A percentile compares a stretch with the other conserved stretches of the same genome.
phyloP scores from a whole-genome alignment of 805 yeast species.

The Sungouiella thailandica region DNA sequence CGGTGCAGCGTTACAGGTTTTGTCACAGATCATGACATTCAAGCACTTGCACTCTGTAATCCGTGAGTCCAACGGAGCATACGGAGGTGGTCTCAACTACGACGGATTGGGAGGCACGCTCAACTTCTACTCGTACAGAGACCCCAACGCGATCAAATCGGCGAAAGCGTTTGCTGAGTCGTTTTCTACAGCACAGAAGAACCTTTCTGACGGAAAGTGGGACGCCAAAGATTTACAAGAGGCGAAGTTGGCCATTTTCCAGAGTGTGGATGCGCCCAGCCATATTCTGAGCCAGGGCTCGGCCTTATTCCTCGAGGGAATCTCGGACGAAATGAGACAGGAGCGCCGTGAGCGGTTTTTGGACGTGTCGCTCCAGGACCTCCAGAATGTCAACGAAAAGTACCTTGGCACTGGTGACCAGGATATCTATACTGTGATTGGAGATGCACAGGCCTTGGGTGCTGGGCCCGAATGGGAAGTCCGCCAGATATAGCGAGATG shows the following conservation, averaged over 20 bases:
- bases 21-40: conserved; percentile 76
- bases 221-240: conserved; percentile 68
- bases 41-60: conserved; percentile 83
- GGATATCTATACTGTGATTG: conserved; percentile 41
- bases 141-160: conserved; percentile 79
- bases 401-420: conserved; percentile 41
- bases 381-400: conserved; percentile 60
- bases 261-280: conserved; percentile 83
- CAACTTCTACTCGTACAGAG: conserved; percentile 86
- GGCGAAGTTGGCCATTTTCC: conserved; percentile 88
- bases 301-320: conserved; percentile 57
- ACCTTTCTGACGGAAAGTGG: conserved; percentile 42
- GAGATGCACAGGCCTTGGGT: conserved; percentile 29
- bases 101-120: conserved; percentile 78
- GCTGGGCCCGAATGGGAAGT: conserved; percentile 17
- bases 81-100: conserved; percentile 91
- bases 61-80: conserved; percentile 95
- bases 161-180: conserved; percentile 48
- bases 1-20: conserved; percentile 79
- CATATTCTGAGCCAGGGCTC: conserved; percentile 78
- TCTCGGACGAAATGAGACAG: conserved; percentile 77
- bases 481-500: conserved; percentile 1
- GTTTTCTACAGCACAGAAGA: conserved; percentile 39
- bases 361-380: conserved; percentile 58
- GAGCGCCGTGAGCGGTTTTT: conserved; percentile 69